Base-by-base conservation (phyloP, 169 alveolate species). In the Eimeria sp. region DNA sequence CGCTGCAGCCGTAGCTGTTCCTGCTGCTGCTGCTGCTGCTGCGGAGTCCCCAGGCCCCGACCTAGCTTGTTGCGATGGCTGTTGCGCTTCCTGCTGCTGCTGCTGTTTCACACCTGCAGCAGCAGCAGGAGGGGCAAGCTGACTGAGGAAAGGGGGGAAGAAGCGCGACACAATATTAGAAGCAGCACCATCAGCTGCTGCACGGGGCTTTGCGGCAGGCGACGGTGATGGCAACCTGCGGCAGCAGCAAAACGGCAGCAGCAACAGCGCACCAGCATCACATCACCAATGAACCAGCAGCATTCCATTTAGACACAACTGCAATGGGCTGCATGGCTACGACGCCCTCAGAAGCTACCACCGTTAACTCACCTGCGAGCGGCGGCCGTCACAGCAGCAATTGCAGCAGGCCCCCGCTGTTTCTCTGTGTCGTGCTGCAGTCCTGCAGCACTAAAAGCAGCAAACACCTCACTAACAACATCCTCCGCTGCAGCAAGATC, bases 81-180 rank as follows among this genome's bases (percentile, higher is more conserved):
- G 51, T 51, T 82, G 72, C 51, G 49, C 72, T 47, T 82, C 73
- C 72, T 82, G 90, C 67, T 82, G 90, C 47, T 47, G 90, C 51
- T 54, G 49, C 70, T 61, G 70, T n/a, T 61, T 11, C n/a, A 25
- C 0, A 5, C 3, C 70, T 16, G 70, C 49, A 9, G 65, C 73
- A 11, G 90, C 67, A 82, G 90, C 72, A 47, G 90, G 90, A 47
- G 90, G 90, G 22, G 90, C 90, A 2, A 82, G 72, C 90, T 82
- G 90, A 49, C 90, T 82, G 18, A 82, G 49, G 40, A 82, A 82
- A 11, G 90, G 90, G 18, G 90, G 90, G 72, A 82, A 82, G 47
- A 82, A 82, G 49, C 90, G 90, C 10, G 90, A 82, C 14, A 82
- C 90, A 27, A 82, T 70, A 82, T 9, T 54, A 86, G 93, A 22